Evolutionary conservation across 2,329 filamentous ascomycete species (phyloP).

Genomic region (Parastagonospora avenae): DNA sequence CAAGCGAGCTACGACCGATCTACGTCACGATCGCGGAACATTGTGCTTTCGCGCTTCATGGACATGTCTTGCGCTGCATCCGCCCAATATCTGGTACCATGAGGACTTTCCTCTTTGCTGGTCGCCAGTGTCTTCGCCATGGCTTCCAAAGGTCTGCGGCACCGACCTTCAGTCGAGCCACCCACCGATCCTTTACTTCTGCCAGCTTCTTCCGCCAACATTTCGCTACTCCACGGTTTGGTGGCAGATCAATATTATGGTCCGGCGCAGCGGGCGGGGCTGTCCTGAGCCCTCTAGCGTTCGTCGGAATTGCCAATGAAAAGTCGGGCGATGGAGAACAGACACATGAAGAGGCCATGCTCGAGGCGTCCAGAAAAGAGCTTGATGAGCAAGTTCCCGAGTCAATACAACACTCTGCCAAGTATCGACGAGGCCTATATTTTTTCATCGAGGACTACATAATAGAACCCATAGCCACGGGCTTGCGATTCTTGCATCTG

Average conservation of each 20-base stretch:
- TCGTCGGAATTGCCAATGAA: slow-evolving; percentile 63
- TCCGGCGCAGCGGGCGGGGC: slow-evolving; percentile 39
- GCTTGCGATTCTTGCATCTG: slow-evolving; percentile 84
- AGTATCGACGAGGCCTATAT: slow-evolving; percentile 63
- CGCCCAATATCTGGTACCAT: slow-evolving; percentile 46
- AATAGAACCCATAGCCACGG: slow-evolving; percentile 85
- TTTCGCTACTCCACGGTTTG: slow-evolving; percentile 44
- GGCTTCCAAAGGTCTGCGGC: slow-evolving; percentile 33
- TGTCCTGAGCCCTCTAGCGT: slow-evolving; percentile 60
- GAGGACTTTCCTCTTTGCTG: slow-evolving; percentile 56
- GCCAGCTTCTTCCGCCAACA: slow-evolving; percentile 35
- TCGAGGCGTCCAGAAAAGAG: slow-evolving; percentile 79
- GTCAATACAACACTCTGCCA: slow-evolving; percentile 63
- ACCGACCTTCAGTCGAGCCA: slow-evolving; percentile 16
- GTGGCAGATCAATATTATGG: slow-evolving; percentile 37
- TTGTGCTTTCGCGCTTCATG: slow-evolving; percentile 23
- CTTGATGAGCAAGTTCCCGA: slow-evolving; percentile 71
- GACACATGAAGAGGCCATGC: slow-evolving; percentile 85
- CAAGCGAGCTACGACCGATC: slow-evolving; percentile 22
- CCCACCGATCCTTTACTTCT: slow-evolving; percentile 34
- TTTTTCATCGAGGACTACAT: slow-evolving; percentile 73
- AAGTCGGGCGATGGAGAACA: slow-evolving; percentile 55
- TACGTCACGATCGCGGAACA: slow-evolving; percentile 25
- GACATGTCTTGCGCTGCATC: slow-evolving; percentile 25
- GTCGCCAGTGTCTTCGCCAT: slow-evolving; percentile 57